phyloP scores from a whole-genome alignment of 2,329 filamentous ascomycete species.

The Fusarium secorum region DNA sequence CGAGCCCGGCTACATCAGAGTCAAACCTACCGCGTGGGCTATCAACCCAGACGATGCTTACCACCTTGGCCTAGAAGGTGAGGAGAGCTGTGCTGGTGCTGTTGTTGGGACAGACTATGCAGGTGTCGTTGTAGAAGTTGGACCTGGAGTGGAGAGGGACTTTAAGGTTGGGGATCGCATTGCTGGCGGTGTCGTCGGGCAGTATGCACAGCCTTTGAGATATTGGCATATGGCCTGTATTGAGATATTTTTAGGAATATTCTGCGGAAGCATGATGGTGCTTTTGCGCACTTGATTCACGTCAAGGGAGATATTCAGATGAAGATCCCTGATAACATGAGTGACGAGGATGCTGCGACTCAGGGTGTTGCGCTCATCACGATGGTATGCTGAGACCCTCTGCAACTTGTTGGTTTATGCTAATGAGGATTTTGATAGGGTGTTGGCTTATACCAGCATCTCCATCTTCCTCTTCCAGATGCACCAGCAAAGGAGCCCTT shows the following conservation, averaged over 20 bases:
- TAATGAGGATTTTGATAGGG: constrained; percentile 21
- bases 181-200: constrained; percentile 10
- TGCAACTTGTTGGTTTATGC: rapidly evolving
- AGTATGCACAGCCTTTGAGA: neutral
- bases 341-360: constrained; percentile 56
- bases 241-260: neutral
- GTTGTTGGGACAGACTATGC: constrained; percentile 55
- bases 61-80: neutral
- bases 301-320: constrained; percentile 52
- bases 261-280: constrained; percentile 41
- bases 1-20: neutral
- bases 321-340: constrained; percentile 50
- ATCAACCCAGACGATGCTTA: constrained; percentile 3
- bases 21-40: neutral
- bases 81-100: constrained; percentile 10
- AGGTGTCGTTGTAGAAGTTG: constrained; percentile 56
- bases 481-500: constrained; percentile 46
- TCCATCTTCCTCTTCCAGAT: constrained; percentile 55
- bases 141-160: constrained; percentile 44
- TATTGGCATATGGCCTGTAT: no score
- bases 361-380: constrained; percentile 54
- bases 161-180: constrained; percentile 59
- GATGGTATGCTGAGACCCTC: neutral
- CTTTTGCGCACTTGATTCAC: constrained; percentile 51
- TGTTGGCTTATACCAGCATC: constrained; percentile 56